Evolutionary conservation across 2,329 filamentous ascomycete genomes (phyloP).

Genomic region (Ascochyta viciae-villosae): DNA sequence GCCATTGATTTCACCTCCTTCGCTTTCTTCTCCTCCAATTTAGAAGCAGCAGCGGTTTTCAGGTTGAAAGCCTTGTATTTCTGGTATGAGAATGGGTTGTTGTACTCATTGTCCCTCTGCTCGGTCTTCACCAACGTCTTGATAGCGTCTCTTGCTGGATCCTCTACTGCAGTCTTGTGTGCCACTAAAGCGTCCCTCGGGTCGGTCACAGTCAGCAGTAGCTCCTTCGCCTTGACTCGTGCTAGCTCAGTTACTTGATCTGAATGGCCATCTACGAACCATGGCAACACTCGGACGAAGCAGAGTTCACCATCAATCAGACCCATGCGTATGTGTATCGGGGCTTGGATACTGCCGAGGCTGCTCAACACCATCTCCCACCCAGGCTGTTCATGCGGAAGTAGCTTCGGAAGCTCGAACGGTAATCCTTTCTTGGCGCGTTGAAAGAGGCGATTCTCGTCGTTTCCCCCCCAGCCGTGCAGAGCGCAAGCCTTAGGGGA

Average conservation of each 20-base stretch:
- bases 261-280: background rate
- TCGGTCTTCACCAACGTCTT: background rate
- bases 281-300: background rate
- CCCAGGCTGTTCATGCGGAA: conserved; percentile 4
- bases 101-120: background rate
- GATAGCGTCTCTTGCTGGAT: background rate
- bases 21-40: background rate
- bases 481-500: background rate
- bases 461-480: conserved; percentile 1
- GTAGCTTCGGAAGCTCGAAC: background rate
- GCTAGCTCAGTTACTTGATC: background rate
- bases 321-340: background rate
- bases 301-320: background rate
- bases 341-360: background rate
- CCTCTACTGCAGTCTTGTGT: background rate
- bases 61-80: background rate
- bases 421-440: conserved; percentile 2
- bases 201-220: background rate
- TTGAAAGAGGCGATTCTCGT: conserved; percentile 7
- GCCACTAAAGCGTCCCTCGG: background rate
- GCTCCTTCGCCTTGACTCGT: conserved; percentile 1
- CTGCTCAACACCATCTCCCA: conserved; percentile 3
- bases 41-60: background rate
- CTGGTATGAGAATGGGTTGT: background rate
- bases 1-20: background rate